Conservation (phyloP, 192 early-diverging fungal species). For the Entomortierella chlamydospora region DNA sequence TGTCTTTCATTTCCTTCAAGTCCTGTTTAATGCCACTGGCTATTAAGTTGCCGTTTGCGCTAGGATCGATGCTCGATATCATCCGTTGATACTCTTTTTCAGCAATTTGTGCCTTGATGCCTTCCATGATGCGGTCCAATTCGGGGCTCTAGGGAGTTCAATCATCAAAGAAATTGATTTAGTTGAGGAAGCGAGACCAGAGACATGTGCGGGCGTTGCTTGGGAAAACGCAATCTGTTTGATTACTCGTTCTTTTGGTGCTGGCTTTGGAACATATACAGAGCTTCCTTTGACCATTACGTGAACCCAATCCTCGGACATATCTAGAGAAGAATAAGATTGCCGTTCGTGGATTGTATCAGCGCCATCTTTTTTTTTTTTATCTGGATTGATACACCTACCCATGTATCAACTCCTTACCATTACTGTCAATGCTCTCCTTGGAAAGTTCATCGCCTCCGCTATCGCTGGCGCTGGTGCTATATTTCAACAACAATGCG, state of each 20-base stretch:
- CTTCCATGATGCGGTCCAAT: slow-evolving; percentile 40
- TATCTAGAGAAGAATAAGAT: neutral
- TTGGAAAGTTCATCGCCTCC: neutral
- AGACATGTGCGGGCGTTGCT: too few species aligned
- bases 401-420: neutral
- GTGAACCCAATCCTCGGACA: slow-evolving; percentile 39
- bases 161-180: too few species aligned
- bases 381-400: neutral
- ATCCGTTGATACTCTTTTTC: slow-evolving; percentile 45
- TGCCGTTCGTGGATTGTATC: too few species aligned
- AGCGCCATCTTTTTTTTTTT: neutral
- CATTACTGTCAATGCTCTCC: neutral
- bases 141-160: slow-evolving; percentile 31
- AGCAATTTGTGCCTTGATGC: slow-evolving; percentile 29
- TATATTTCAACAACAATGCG: slow-evolving; percentile 20
- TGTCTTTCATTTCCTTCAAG: slow-evolving; percentile 41
- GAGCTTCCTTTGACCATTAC: slow-evolving; percentile 37
- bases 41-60: neutral
- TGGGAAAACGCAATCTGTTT: too few species aligned
- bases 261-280: slow-evolving; percentile 34
- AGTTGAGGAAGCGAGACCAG: too few species aligned
- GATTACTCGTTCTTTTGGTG: slow-evolving; percentile 40
- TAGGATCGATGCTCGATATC: slow-evolving; percentile 25
- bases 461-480: neutral
- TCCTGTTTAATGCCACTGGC: slow-evolving; percentile 28